These are phyloP conservation scores for Herpetospermum pedunculosum DNA, from an alignment of 306 rosid genomes.

Conservation along the genomic window DNA sequence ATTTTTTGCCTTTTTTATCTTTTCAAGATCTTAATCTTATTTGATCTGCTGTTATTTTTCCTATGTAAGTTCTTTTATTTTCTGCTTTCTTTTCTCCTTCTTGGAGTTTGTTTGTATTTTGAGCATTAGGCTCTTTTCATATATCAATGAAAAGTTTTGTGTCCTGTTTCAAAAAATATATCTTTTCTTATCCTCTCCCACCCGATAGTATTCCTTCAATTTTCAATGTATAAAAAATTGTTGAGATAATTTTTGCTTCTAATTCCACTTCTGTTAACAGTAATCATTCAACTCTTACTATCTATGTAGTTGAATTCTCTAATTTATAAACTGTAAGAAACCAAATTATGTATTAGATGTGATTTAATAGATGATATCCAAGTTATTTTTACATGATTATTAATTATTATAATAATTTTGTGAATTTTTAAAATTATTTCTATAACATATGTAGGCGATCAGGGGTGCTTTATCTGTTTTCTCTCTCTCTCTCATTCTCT, in stretches of 20 bases:
- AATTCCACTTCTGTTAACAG: background rate
- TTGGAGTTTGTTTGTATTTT: no score
- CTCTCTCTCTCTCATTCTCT: background rate
- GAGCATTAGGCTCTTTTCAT: no score
- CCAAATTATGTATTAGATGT: background rate
- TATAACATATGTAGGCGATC: background rate
- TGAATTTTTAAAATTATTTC: background rate
- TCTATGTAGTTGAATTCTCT: background rate
- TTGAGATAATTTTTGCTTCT: background rate
- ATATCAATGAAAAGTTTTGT: no score
- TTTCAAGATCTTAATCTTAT: no score
- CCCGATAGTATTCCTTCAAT: background rate
- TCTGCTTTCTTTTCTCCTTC: no score
- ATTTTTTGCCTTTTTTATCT: no score
- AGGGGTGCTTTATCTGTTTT: background rate
- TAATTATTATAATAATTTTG: no score
- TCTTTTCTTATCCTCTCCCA: background rate
- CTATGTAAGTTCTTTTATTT: no score
- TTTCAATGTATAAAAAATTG: background rate
- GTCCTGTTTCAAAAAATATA: no score
- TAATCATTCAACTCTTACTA: background rate
- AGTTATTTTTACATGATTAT: background rate
- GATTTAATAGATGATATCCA: background rate
- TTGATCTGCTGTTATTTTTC: no score
- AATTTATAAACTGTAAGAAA: background rate